Base-by-base conservation (phyloP, 2,329 filamentous ascomycete genomes). In the Hymenoscyphus fructigenus region DNA sequence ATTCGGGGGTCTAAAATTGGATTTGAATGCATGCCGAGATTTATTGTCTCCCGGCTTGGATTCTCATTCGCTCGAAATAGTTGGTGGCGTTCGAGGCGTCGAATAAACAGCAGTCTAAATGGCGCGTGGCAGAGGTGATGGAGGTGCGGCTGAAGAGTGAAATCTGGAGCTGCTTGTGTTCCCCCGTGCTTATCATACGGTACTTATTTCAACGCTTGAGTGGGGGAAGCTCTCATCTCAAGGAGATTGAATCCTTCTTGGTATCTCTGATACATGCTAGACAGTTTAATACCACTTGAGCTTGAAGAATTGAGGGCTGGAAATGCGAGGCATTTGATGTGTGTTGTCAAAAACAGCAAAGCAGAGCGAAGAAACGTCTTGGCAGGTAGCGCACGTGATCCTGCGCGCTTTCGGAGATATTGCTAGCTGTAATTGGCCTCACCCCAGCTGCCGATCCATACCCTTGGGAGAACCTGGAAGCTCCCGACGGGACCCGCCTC, bases 71-170 rank as follows among this genome's bases (percentile, higher is more conserved):
- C n/a, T 36, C 17, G 26, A 41, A 28, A 50, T 15, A 26, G 17
- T 29, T 34, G 47, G 23, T 60, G 59, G 59, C 59, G 44, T 53
- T 29, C 38, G n/a, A n/a, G 59, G 44, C 41, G 41, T 60, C 59
- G n/a, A 55, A 55, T 60, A 28, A 23, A 34, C 26, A 20, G 28
- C 32, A 20, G 9, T 26, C 23, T n/a, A 53, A 15, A 47, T 34
- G 59, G 17, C 41, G 26, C 20, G 28, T 34, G 32, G 59, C 55
- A 44, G 44, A 60, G 41, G 47, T 53, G 47, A 53, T 53, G 47
- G 20, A 53, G 23, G 59, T 60, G 59, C 59, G 59, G 59, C 59
- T 60, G 59, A 60, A 32, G 44, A 26, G 20, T 23, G 47, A 53
- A 26, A 53, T 53, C 14, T 53, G 44, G n/a, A 23, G 20, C n/a